Conservation (phyloP, 108 stramenopile species). For the Craspedostauros australis region DNA sequence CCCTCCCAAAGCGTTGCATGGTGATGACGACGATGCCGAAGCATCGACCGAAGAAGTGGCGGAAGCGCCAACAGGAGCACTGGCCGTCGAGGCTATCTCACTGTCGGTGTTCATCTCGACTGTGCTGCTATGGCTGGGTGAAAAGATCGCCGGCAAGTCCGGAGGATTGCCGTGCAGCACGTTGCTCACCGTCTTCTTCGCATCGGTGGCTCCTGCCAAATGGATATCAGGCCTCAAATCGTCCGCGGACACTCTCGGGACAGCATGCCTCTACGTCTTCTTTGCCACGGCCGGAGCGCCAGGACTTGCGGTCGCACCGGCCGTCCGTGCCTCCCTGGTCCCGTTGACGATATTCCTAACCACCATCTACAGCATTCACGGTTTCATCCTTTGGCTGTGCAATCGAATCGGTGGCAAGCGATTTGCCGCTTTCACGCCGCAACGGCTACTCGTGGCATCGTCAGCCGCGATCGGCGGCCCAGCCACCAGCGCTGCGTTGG, state of each 20-base stretch:
- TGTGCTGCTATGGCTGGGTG: conserved; percentile 41
- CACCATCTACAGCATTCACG: conserved; percentile 61
- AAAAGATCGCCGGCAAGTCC: conserved; percentile 19
- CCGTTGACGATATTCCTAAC: conserved; percentile 55
- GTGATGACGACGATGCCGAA: background rate
- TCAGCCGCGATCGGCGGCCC: conserved; percentile 83
- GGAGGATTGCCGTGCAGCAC: conserved; percentile 57
- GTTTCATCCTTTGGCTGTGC: conserved; percentile 31
- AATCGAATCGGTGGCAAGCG: conserved; percentile 15
- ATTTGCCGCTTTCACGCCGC: conserved; percentile 27
- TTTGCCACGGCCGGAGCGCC: conserved; percentile 83
- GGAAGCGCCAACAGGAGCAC: background rate
- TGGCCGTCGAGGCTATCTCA: conserved; percentile 28
- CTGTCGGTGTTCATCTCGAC: conserved; percentile 43
- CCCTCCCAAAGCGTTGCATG: background rate
- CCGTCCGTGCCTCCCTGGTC: conserved; percentile 46
- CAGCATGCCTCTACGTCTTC: conserved; percentile 62
- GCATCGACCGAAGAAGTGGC: background rate
- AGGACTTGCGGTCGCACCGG: conserved; percentile 60
- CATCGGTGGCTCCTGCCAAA: conserved; percentile 30
- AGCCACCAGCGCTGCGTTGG: conserved; percentile 75
- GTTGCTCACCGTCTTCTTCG: conserved; percentile 49
- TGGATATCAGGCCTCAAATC: conserved; percentile 12
- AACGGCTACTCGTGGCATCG: conserved; percentile 65
- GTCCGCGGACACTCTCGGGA: conserved; percentile 45